Percentiles rank a stretch among this genome's conserved stretches.
phyloP scores from a whole-genome alignment of 1,139 yeast genomes.

The Taphrina flavorubra region DNA sequence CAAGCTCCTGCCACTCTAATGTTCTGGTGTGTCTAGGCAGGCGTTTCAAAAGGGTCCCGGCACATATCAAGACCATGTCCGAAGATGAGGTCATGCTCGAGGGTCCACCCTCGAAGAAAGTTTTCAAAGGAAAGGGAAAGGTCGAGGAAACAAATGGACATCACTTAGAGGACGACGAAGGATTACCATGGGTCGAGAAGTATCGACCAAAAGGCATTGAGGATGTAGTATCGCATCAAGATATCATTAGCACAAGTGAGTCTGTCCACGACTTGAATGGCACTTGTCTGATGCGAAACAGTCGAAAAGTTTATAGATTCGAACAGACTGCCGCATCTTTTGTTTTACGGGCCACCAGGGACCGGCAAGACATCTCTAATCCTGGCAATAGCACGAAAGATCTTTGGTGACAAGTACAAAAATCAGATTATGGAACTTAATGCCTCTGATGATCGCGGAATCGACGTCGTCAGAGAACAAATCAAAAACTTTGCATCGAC shows the following conservation, averaged over 20 bases:
- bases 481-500: constrained; percentile 87
- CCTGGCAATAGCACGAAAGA: constrained; percentile 80
- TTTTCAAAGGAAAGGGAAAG: constrained; percentile 41
- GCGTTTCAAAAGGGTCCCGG: no score
- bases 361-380: constrained; percentile 96
- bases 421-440: constrained; percentile 63
- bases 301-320: constrained; percentile 82
- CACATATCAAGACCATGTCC: constrained; percentile 9
- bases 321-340: constrained; percentile 89
- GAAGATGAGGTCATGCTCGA: constrained; percentile 37
- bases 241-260: constrained; percentile 68
- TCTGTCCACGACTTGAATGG: background rate
- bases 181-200: constrained; percentile 75
- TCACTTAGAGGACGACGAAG: constrained; percentile 21
- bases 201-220: constrained; percentile 84
- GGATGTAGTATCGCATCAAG: constrained; percentile 90
- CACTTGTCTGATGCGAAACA: no score
- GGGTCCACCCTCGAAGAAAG: constrained; percentile 25
- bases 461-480: constrained; percentile 82
- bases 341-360: constrained; percentile 97
- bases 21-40: background rate
- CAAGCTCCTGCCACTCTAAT: background rate
- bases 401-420: constrained; percentile 76
- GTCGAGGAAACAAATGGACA: background rate
- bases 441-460: constrained; percentile 86